Evolutionary conservation across 2,329 filamentous ascomycete species (phyloP).

Genomic region (Pseudogymnoascus sp.): DNA sequence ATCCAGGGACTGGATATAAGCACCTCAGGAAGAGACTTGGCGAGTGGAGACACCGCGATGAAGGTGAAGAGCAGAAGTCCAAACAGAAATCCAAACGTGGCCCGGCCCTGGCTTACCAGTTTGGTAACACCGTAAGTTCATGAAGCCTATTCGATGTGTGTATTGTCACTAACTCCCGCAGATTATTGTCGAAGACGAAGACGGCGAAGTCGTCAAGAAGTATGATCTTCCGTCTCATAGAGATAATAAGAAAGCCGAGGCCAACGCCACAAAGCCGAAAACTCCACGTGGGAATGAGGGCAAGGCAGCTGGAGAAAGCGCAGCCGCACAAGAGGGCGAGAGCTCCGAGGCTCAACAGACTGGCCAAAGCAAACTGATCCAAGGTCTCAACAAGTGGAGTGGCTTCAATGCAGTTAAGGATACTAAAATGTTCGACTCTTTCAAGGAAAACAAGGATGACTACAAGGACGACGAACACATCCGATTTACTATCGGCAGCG

Average conservation of each 20-base stretch:
- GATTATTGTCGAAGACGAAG: constrained; percentile 81
- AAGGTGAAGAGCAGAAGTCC: constrained; percentile 29
- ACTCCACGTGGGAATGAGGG: constrained; percentile 37
- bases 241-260: constrained; percentile 34
- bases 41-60: constrained; percentile 31
- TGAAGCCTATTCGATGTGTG: background rate
- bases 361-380: constrained; percentile 10
- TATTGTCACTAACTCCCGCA: constrained; percentile 26
- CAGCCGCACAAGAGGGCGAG: constrained; percentile 36
- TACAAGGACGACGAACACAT: constrained; percentile 62
- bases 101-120: constrained; percentile 76
- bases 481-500: constrained; percentile 66
- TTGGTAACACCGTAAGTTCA: constrained; percentile 61
- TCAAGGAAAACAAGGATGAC: constrained; percentile 29
- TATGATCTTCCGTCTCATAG: constrained; percentile 59
- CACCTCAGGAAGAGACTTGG: constrained; percentile 17
- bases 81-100: constrained; percentile 46
- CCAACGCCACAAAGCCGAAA: constrained; percentile 37
- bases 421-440: constrained; percentile 9
- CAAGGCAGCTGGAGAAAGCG: constrained; percentile 17
- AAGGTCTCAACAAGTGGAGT: constrained; percentile 19
- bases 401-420: constrained; percentile 19
- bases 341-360: constrained; percentile 24
- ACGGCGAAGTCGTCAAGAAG: constrained; percentile 78
- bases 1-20: constrained; percentile 21